Percentiles rank a stretch among this genome's conserved stretches.
Conservation (phyloP, 352 stramenopile genomes). For the Globisporangium paroecandrum region DNA sequence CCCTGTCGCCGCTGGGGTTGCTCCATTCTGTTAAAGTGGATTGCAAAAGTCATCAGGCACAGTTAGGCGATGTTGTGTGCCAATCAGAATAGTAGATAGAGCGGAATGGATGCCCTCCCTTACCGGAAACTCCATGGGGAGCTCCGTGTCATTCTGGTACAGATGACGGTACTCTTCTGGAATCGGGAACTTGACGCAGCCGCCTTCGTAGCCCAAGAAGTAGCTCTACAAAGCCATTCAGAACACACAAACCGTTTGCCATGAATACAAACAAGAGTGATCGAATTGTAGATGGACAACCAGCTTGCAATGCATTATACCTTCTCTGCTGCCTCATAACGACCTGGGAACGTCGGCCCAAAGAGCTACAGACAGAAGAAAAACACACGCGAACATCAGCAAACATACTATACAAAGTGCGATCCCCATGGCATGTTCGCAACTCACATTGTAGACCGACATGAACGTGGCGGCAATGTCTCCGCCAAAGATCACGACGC, state of each 20-base stretch:
- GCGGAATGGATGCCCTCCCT: not conserved
- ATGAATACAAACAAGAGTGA: not conserved
- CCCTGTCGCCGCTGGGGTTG: slow-evolving; percentile 63
- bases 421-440: not conserved
- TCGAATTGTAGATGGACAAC: not conserved
- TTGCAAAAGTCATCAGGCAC: too few relatives aligned
- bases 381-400: not conserved
- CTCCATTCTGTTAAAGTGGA: slow-evolving; percentile 47
- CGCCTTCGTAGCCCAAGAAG: slow-evolving; percentile 65
- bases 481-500: slow-evolving; percentile 80
- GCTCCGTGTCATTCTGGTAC: slow-evolving; percentile 72
- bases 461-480: slow-evolving; percentile 81
- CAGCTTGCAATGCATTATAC: slow-evolving; percentile 19
- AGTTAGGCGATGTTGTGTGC: too few relatives aligned
- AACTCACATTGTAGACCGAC: slow-evolving; percentile 83
- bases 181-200: slow-evolving; percentile 75
- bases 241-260: not conserved
- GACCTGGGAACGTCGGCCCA: slow-evolving; percentile 78
- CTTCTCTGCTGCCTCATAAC: slow-evolving; percentile 62
- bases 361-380: slow-evolving; percentile 46
- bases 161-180: slow-evolving; percentile 64
- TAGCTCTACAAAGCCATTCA: slow-evolving; percentile 44
- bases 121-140: slow-evolving; percentile 82
- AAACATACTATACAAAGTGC: not conserved
- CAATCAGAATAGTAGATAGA: too few relatives aligned